Conservation (phyloP, 192 early-diverging fungal genomes). For the Coemansia sp. region DNA sequence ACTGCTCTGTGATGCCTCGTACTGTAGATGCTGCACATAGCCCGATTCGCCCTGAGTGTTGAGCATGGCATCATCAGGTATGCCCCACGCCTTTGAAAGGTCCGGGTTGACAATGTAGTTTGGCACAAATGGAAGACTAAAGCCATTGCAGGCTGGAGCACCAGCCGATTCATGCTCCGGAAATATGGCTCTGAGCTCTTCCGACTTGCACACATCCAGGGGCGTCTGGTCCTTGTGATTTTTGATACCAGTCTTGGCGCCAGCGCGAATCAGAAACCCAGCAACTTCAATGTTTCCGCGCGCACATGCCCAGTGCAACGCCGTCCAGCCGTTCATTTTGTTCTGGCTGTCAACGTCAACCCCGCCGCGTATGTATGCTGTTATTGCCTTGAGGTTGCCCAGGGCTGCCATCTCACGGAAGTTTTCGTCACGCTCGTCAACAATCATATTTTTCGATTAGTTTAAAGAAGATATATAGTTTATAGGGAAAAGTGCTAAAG, state of each 20-base stretch:
- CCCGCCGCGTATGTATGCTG: slow-evolving; percentile 62
- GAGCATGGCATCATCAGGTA: slow-evolving; percentile 56
- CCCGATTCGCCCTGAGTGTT: slow-evolving; percentile 31
- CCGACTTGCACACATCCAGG: slow-evolving; percentile 60
- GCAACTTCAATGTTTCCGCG: slow-evolving; percentile 64
- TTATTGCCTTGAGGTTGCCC: slow-evolving; percentile 69
- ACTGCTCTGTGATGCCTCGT: slow-evolving; percentile 32
- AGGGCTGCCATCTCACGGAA: slow-evolving; percentile 61
- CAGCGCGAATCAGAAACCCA: slow-evolving; percentile 60
- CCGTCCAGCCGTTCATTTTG: slow-evolving; percentile 70
- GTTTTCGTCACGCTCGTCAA: slow-evolving; percentile 43
- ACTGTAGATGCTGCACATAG: slow-evolving; percentile 29
- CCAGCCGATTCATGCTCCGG: slow-evolving; percentile 5
- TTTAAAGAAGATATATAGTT: not conserved
- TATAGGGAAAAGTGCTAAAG: too few species aligned
- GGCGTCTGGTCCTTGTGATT: slow-evolving; percentile 66
- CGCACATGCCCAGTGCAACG: slow-evolving; percentile 74
- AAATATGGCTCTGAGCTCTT: slow-evolving; percentile 49
- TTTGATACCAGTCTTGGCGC: slow-evolving; percentile 59
- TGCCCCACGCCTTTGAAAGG: slow-evolving; percentile 65
- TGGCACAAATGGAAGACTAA: slow-evolving; percentile 49
- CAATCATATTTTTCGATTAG: slow-evolving; percentile 4
- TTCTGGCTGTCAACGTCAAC: slow-evolving; percentile 70
- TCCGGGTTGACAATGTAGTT: slow-evolving; percentile 67
- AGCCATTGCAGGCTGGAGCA: not conserved